Evolutionary conservation across 192 early-diverging fungal species (phyloP).

Genomic region (Linnemannia hyalina): DNA sequence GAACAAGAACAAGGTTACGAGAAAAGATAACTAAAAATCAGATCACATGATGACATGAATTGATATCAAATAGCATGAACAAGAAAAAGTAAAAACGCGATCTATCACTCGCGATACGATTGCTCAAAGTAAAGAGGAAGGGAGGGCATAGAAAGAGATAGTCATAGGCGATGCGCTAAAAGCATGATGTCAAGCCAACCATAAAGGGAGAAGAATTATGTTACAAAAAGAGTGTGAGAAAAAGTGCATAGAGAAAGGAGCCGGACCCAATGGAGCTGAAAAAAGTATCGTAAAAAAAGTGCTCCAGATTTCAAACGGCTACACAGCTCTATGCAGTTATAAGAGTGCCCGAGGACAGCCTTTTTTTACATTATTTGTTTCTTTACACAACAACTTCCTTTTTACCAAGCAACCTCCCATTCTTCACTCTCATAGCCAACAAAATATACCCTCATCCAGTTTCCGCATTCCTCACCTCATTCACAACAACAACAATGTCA

Average conservation of each 20-base stretch:
- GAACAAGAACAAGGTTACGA: background rate
- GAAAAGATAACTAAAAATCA: background rate
- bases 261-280: conserved; percentile 4
- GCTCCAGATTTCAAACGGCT: background rate
- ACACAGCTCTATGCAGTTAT: background rate
- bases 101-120: background rate
- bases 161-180: background rate
- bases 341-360: no score
- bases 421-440: no score
- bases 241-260: background rate
- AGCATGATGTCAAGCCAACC: background rate
- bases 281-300: background rate
- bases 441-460: background rate
- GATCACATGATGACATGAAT: background rate
- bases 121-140: background rate
- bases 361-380: background rate
- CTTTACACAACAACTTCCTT: background rate
- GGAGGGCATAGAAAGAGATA: background rate
- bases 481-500: conserved; percentile 20
- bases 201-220: background rate
- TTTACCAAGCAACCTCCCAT: background rate
- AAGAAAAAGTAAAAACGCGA: background rate
- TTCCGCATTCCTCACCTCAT: background rate
- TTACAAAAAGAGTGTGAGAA: background rate
- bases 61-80: background rate